phyloP scores from a whole-genome alignment of 78 protist genomes.

The Isochrysis galbana region DNA sequence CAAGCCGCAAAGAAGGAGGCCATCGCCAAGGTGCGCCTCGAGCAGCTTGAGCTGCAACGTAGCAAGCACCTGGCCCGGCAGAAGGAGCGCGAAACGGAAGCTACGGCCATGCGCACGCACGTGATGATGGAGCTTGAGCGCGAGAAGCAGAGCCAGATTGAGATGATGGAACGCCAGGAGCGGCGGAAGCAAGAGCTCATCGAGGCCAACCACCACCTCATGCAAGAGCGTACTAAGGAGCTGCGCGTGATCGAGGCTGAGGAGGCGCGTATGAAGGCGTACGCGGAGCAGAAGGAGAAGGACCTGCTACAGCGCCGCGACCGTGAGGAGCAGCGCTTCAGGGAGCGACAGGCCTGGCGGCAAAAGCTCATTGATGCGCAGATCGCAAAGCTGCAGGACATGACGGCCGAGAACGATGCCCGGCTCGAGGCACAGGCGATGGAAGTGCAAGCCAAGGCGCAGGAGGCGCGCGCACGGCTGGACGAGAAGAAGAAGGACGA shows the following conservation, averaged over 20 bases:
- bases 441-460: slow-evolving; percentile 20
- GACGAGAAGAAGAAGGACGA: neutral
- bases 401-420: neutral
- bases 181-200: neutral
- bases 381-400: neutral
- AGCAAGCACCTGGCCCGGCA: neutral
- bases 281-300: neutral
- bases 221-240: neutral
- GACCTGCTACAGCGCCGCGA: neutral
- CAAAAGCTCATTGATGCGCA: slow-evolving; percentile 1
- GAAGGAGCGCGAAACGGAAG: neutral
- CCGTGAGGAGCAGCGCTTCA: slow-evolving; percentile 27
- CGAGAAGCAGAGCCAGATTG: neutral
- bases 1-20: neutral
- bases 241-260: neutral
- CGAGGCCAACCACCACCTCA: neutral
- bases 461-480: neutral
- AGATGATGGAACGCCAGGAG: no score
- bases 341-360: neutral
- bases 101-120: neutral
- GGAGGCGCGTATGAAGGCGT: neutral
- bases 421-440: slow-evolving; percentile 1
- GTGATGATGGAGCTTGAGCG: neutral
- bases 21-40: neutral
- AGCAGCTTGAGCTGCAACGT: neutral